Evolutionary conservation across 768 basidiomycete genomes (phyloP), one percentile per base, ranked within the genome.

Genomic region (Amyloporia xantha): DNA sequence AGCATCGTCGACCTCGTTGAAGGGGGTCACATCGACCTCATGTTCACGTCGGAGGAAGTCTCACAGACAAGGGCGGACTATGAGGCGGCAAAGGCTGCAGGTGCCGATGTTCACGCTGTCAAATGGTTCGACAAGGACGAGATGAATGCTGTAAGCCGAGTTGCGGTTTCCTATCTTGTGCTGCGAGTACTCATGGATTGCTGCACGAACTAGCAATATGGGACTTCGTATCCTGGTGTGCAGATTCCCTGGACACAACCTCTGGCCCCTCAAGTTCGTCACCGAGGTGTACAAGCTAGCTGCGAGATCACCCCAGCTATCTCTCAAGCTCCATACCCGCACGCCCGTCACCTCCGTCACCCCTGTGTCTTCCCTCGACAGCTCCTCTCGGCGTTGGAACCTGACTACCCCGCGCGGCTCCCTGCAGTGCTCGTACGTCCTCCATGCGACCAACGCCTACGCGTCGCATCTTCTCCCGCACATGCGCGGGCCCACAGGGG

Each of bases 371-470:
- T 12, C 26, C 13, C 6, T 20, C 36, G 9, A 20, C 27, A n/a
- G 35, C 2, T 50, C 28, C 10, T 17, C 50, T 9, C 71, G 69
- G 11, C 68, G 69, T 2, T 88, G 84, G 84, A 59, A 59, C 0
- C 62, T 87, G 10, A 54, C 61, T 3, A 93, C 91, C 0, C 75
- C 81, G 0, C 76, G 89, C n/a, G 91, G 92, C 1, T 54, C 59
- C 1, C 62, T 91, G 19, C 36, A 61, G 3, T 82, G 85, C 53
- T 64, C 71, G 17, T 79, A 82, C 51, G 76, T 95, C 38, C 69
- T 96, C 3, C 90, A 93, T 60, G 90, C 89, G 0, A 93, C 90
- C 9, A 96, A 96, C 57, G 93, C 71, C 0, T 93, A 94, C 52
- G 78, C 82, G 11, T 77, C 83, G 3, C 75, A 86, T 56, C 76